Percentiles rank a stretch among this genome's conserved stretches.
These are phyloP conservation scores for Alternaria infectoria DNA, from an alignment of 2,329 filamentous ascomycete species.

Conservation along the genomic window DNA sequence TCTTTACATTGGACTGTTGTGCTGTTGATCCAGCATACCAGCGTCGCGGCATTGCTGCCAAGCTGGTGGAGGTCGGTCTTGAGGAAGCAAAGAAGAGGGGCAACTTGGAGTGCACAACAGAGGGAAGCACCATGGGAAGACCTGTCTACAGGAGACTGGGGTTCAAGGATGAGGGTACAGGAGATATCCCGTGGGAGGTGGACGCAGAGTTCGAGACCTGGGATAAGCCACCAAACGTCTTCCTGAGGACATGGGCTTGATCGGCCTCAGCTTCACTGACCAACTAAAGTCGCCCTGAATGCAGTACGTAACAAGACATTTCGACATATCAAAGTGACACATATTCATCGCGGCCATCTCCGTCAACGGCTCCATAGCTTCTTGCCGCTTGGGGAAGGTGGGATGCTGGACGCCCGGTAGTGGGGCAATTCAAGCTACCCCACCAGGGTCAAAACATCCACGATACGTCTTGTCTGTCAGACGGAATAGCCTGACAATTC, in stretches of 20 bases:
- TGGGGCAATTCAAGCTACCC: constrained; percentile 33
- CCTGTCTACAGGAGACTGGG: constrained; percentile 41
- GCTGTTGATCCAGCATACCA: constrained; percentile 62
- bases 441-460: constrained; percentile 22
- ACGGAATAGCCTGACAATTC: background rate
- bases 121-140: constrained; percentile 46
- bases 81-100: constrained; percentile 44
- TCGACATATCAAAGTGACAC: constrained; percentile 1
- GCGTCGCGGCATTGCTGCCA: constrained; percentile 48
- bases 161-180: constrained; percentile 40
- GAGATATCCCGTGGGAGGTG: constrained; percentile 39
- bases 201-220: constrained; percentile 43
- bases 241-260: constrained; percentile 40
- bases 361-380: constrained; percentile 21
- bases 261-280: background rate
- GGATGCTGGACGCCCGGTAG: constrained; percentile 31
- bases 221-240: constrained; percentile 43
- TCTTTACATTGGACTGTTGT: constrained; percentile 55
- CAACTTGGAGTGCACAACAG: constrained; percentile 45
- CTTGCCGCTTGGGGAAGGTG: constrained; percentile 40
- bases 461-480: constrained; percentile 4
- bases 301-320: background rate
- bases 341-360: constrained; percentile 19
- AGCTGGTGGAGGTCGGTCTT: constrained; percentile 42
- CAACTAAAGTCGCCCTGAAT: background rate